A percentile compares a stretch with the other conserved stretches of the same genome.
These are phyloP conservation scores for Termitomyces sp. DNA, from an alignment of 768 basidiomycete genomes.

Conservation along the genomic window DNA sequence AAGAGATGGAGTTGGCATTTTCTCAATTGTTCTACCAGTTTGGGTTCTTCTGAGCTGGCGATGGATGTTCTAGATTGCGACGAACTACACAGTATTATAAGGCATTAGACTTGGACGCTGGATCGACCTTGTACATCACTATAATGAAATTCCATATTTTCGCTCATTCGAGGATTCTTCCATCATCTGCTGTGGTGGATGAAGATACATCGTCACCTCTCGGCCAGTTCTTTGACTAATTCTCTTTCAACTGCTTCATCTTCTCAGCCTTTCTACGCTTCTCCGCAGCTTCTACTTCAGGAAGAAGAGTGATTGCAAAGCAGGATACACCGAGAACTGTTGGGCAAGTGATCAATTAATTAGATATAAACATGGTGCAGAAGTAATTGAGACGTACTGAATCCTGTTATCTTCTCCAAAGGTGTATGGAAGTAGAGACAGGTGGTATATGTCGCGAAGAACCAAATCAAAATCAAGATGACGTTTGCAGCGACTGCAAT, in stretches of 20 bases:
- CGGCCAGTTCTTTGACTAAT: background rate
- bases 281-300: conserved; percentile 9
- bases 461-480: conserved; percentile 58
- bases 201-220: background rate
- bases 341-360: background rate
- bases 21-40: conserved; percentile 34
- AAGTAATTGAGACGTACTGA: conserved; percentile 49
- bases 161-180: background rate
- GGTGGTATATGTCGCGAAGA: conserved; percentile 77
- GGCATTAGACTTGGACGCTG: conserved; percentile 7
- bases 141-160: background rate
- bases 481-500: conserved; percentile 47
- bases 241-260: conserved; percentile 2
- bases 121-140: conserved; percentile 6
- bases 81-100: background rate
- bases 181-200: too few species aligned
- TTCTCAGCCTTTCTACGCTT: conserved; percentile 8
- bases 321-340: conserved; percentile 22
- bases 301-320: conserved; percentile 19
- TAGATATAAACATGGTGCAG: background rate
- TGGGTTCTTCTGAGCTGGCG: conserved; percentile 38
- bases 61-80: conserved; percentile 25
- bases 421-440: conserved; percentile 91
- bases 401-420: conserved; percentile 83
- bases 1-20: conserved; percentile 38